These are phyloP conservation scores for Angomonas ambiguus DNA, from an alignment of 208 protist species.

Conservation along the genomic window DNA sequence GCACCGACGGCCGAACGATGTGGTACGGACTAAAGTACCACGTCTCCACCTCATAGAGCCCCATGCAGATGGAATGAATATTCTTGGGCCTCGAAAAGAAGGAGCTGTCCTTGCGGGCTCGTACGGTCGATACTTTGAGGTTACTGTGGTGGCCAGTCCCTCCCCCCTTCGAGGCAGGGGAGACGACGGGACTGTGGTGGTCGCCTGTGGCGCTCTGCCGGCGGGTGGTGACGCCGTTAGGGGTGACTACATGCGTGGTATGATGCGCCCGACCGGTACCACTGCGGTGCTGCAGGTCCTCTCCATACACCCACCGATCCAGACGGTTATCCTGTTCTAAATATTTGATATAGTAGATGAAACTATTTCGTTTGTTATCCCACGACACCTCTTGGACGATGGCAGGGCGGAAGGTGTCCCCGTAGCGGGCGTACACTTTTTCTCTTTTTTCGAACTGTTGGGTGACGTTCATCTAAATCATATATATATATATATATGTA, in stretches of 20 bases:
- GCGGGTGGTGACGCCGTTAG: slow-evolving; percentile 59
- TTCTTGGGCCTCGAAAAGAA: slow-evolving; percentile 95
- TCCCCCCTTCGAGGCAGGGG: slow-evolving; percentile 41
- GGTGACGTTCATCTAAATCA: background rate
- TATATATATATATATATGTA: background rate
- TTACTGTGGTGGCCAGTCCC: slow-evolving; percentile 24
- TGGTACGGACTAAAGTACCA: slow-evolving; percentile 99
- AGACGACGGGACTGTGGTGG: background rate
- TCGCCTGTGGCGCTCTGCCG: slow-evolving; percentile 48
- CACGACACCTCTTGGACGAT: slow-evolving; percentile 68
- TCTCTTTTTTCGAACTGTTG: slow-evolving; percentile 73
- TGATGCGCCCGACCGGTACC: slow-evolving; percentile 41
- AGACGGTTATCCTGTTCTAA: slow-evolving; percentile 86
- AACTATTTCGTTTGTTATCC: slow-evolving; percentile 40
- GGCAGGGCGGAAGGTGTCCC: slow-evolving; percentile 72
- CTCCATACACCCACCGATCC: slow-evolving; percentile 81
- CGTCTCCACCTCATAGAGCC: slow-evolving; percentile 92
- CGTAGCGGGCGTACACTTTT: slow-evolving; percentile 78
- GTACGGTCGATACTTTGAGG: slow-evolving; percentile 64
- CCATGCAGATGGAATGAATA: slow-evolving; percentile 95
- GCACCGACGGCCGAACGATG: slow-evolving; percentile 68
- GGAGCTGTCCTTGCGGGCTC: slow-evolving; percentile 74
- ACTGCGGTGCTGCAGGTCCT: slow-evolving; percentile 61
- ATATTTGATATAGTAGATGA: slow-evolving; percentile 86
- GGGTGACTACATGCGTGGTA: slow-evolving; percentile 19